A percentile compares a stretch with the other conserved stretches of the same genome.
Conservation (phyloP, 2,329 filamentous ascomycete species). For the Xylaria sp. region DNA sequence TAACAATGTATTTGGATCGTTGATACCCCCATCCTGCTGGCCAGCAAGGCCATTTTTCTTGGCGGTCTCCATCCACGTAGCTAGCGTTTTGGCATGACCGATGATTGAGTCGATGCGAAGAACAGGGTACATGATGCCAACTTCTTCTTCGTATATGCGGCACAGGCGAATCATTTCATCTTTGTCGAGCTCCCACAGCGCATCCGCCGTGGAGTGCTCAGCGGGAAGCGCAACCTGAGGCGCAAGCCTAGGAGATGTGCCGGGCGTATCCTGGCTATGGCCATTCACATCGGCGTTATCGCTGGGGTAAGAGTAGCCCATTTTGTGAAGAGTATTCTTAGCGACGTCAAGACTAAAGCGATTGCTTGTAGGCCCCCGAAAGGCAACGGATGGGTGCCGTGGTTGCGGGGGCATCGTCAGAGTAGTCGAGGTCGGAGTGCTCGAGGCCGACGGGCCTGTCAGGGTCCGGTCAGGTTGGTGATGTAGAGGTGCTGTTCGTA, state of each 20-base stretch:
- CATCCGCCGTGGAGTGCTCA: constrained; percentile 59
- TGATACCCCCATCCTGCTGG: constrained; percentile 47
- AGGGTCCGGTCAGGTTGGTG: constrained; percentile 47
- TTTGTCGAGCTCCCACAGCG: constrained; percentile 77
- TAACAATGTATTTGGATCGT: constrained; percentile 64
- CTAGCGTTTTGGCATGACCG: constrained; percentile 71
- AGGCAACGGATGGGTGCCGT: constrained; percentile 72
- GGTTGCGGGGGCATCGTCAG: constrained; percentile 53
- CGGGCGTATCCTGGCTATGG: constrained; percentile 46
- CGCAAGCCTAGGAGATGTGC: constrained; percentile 42
- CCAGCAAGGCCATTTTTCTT: constrained; percentile 43
- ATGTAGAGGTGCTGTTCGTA: constrained; percentile 40
- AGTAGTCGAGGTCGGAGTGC: constrained; percentile 51
- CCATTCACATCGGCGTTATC: constrained; percentile 66
- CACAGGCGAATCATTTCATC: constrained; percentile 83
- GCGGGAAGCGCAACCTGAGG: constrained; percentile 46
- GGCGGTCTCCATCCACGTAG: constrained; percentile 70
- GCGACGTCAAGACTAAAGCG: constrained; percentile 87
- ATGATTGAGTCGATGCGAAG: constrained; percentile 75
- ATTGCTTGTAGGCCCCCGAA: constrained; percentile 84
- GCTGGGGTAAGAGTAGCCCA: constrained; percentile 76
- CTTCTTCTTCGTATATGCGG: constrained; percentile 83
- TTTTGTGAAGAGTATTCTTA: constrained; percentile 83
- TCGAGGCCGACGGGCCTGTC: constrained; percentile 45
- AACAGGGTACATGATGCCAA: constrained; percentile 91